Conservation (phyloP, 1,284 basidiomycete species). For the Ganoderma lucidum region DNA sequence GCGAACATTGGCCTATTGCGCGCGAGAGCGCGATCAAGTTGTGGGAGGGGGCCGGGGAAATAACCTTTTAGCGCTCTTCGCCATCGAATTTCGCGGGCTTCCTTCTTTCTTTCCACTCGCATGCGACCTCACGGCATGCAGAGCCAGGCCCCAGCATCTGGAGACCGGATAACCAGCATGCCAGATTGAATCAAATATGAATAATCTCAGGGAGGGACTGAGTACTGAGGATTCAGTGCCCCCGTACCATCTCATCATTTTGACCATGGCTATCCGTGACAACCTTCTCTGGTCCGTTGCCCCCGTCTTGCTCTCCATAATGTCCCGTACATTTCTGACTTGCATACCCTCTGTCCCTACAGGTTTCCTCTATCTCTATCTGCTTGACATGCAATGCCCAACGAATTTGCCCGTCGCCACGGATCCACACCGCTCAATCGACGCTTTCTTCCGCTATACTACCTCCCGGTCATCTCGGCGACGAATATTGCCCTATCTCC, state of each 20-base stretch:
- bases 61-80: background rate
- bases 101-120: background rate
- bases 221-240: background rate
- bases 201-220: background rate
- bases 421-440: background rate
- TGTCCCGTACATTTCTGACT: background rate
- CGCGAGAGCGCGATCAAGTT: background rate
- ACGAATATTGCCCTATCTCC: background rate
- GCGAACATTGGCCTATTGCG: background rate
- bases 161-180: background rate
- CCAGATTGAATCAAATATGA: background rate
- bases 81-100: conserved; percentile 4
- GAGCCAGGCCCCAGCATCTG: background rate
- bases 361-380: background rate
- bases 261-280: conserved; percentile 3
- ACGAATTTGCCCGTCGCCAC: conserved; percentile 2
- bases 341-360: background rate
- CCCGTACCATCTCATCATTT: conserved; percentile 26
- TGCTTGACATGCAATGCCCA: background rate
- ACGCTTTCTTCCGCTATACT: background rate
- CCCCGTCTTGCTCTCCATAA: background rate
- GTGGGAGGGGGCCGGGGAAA: background rate
- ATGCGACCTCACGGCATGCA: background rate
- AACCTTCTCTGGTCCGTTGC: conserved; percentile 9
- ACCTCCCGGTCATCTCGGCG: background rate